These are phyloP conservation scores for Macrolepiota albuminosa DNA, from an alignment of 768 basidiomycete genomes.

Conservation along the genomic window DNA sequence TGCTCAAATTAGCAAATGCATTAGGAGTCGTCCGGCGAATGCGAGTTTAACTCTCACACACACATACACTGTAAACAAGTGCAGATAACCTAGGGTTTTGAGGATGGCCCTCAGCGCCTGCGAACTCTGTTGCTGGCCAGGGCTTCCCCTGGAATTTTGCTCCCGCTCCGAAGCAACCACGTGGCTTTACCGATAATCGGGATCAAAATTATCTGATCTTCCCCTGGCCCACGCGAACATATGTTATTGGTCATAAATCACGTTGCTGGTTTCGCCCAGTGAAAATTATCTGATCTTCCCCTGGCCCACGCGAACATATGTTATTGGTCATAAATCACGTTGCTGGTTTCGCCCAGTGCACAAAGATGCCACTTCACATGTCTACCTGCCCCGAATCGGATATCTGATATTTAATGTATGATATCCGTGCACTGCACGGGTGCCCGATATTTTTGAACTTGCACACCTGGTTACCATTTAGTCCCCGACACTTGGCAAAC, in stretches of 20 bases:
- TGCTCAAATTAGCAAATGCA: neutral
- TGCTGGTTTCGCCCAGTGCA: neutral
- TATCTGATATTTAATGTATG: neutral
- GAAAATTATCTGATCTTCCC: neutral
- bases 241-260: neutral
- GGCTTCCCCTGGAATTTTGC: neutral
- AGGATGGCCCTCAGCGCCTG: neutral
- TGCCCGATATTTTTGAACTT: neutral
- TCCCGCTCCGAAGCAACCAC: neutral
- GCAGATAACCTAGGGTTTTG: neutral
- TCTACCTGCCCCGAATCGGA: neutral
- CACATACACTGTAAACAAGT: neutral
- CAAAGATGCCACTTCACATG: neutral
- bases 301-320: neutral
- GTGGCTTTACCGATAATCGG: slow-evolving; percentile 1
- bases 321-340: neutral
- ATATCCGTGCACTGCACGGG: neutral
- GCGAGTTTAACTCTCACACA: neutral
- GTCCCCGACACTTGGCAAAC: neutral
- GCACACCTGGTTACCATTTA: neutral
- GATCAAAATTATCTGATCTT: neutral
- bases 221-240: neutral
- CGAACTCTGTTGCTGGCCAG: neutral
- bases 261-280: too few relatives aligned
- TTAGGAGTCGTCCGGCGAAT: neutral